phyloP scores from a whole-genome alignment of 225 moss, liverwort and hornwort genomes.

The Climacium dendroides region DNA sequence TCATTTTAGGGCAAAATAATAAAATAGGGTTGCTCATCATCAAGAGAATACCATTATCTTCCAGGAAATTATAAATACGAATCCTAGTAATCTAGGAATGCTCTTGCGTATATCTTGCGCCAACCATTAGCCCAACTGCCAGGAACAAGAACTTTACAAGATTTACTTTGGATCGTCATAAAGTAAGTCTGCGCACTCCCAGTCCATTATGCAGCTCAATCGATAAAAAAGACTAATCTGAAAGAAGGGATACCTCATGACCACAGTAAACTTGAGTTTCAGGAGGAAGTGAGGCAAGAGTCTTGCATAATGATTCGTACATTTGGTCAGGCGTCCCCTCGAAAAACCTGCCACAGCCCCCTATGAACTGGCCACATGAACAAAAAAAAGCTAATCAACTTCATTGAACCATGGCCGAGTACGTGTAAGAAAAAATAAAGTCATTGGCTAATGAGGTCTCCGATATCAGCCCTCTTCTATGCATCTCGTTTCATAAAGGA shows the following conservation, averaged over 20 bases:
- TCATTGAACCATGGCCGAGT: neutral
- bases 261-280: conserved; percentile 40
- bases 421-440: neutral
- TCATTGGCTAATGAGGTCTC: neutral
- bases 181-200: neutral
- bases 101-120: neutral
- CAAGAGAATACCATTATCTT: neutral
- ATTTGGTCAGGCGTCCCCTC: conserved; percentile 49
- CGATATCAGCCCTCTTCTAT: neutral
- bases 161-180: neutral
- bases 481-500: neutral
- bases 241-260: conserved; percentile 23
- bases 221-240: neutral
- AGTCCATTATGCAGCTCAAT: neutral
- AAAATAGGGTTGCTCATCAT: neutral
- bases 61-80: neutral
- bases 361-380: conserved; percentile 27
- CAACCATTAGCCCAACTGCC: neutral
- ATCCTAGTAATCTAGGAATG: neutral
- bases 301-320: conserved; percentile 42
- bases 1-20: neutral
- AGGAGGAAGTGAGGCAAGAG: conserved; percentile 30
- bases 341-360: conserved; percentile 47
- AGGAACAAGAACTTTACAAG: neutral
- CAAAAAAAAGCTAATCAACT: neutral